Conservation (phyloP, 129 eudicot species). For the Lonicera japonica region DNA sequence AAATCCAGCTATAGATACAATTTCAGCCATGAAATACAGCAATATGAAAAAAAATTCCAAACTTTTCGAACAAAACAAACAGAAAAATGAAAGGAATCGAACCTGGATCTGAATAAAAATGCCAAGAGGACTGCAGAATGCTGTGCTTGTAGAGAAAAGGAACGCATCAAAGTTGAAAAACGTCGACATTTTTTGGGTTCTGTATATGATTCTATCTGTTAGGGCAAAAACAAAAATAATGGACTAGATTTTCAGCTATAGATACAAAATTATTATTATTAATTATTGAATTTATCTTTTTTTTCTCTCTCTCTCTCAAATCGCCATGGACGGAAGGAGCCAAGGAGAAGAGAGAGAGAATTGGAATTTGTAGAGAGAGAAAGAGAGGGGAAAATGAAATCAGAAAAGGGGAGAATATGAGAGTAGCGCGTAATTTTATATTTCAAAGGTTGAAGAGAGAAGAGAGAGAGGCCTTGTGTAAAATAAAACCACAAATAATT, state of each 20-base stretch:
- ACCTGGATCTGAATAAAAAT: constrained; percentile 96
- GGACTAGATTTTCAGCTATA: constrained; percentile 11
- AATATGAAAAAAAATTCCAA: too few relatives aligned
- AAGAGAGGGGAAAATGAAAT: constrained; percentile 18
- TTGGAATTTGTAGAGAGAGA: constrained; percentile 4
- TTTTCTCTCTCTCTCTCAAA: constrained; percentile 33
- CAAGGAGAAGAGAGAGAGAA: constrained; percentile 19
- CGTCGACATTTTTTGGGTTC: constrained; percentile 23
- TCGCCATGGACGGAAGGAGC: constrained; percentile 43
- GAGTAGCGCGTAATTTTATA: constrained; percentile 66
- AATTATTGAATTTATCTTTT: not conserved
- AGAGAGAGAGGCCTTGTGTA: not conserved
- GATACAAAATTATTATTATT: too few relatives aligned
- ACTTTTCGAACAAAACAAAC: not conserved
- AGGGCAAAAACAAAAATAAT: constrained; percentile 20
- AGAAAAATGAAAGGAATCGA: not conserved
- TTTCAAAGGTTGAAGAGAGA: constrained; percentile 30
- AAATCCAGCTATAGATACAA: too few relatives aligned
- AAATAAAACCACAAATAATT: not conserved
- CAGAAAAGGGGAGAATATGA: constrained; percentile 10
- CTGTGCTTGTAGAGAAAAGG: constrained; percentile 60
- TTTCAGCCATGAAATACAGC: too few relatives aligned
- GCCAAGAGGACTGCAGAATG: constrained; percentile 49
- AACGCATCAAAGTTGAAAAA: constrained; percentile 48
- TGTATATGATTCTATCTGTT: not conserved